phyloP scores from a whole-genome alignment of 176 grass and related monocot species.

The Bonia amplexicaulis region DNA sequence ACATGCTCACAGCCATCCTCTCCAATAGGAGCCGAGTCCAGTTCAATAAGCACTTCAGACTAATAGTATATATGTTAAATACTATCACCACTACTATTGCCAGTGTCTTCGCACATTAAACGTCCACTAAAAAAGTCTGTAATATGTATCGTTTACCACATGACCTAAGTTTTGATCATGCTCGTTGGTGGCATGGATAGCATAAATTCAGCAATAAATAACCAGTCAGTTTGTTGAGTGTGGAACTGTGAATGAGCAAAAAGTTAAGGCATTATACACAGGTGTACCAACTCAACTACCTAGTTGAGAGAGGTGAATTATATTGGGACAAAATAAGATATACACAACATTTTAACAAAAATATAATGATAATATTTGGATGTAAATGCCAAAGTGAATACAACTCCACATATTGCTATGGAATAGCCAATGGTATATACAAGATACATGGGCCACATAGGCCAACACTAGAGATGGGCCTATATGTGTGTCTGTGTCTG shows the following conservation, averaged over 20 bases:
- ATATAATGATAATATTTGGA: neutral
- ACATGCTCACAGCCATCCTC: neutral
- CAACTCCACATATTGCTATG: no score
- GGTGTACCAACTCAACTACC: neutral
- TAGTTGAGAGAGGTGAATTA: neutral
- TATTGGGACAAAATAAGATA: neutral
- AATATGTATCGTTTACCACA: neutral
- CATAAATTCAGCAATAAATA: conserved; percentile 7
- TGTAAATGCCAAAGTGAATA: neutral
- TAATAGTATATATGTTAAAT: neutral
- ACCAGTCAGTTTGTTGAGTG: neutral
- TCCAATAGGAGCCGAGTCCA: neutral
- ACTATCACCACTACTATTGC: neutral
- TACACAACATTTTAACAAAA: neutral
- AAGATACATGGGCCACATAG: no score
- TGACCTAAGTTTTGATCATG: neutral
- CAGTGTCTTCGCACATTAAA: neutral
- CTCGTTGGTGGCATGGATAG: neutral
- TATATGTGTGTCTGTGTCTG: no score
- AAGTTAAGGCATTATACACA: neutral
- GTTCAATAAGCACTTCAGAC: neutral
- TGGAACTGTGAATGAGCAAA: neutral
- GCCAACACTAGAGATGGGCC: no score
- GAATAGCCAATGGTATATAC: no score
- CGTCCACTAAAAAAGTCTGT: neutral